These are phyloP conservation scores for Rhodotorula sp. DNA, from an alignment of 1,284 basidiomycete species.

Conservation along the genomic window DNA sequence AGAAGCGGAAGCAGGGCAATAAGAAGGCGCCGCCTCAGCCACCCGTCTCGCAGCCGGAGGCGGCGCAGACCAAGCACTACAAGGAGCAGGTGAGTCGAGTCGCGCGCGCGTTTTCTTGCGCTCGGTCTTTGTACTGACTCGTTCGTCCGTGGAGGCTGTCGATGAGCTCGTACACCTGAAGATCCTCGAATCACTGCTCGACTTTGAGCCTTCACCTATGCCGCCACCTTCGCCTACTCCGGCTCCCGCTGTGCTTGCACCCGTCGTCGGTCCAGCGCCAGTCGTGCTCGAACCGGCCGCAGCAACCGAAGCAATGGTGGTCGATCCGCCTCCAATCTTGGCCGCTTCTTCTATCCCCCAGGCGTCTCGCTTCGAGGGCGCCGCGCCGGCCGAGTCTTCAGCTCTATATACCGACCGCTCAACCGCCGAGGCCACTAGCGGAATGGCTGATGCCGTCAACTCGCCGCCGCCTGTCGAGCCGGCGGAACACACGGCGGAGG, in stretches of 20 bases:
- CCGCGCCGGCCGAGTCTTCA: neutral
- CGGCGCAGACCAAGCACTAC: slow-evolving; percentile 23
- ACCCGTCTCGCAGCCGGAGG: neutral
- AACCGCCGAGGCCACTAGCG: too few relatives aligned
- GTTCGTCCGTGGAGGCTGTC: slow-evolving; percentile 66
- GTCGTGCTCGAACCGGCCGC: neutral
- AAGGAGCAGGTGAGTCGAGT: slow-evolving; percentile 38
- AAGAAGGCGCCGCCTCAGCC: neutral
- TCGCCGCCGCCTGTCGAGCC: too few relatives aligned
- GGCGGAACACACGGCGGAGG: neutral
- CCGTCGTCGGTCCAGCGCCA: too few relatives aligned
- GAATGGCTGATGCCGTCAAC: too few relatives aligned
- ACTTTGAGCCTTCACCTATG: slow-evolving; percentile 53
- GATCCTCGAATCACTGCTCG: slow-evolving; percentile 74
- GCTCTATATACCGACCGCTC: too few relatives aligned
- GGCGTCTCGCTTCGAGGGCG: too few relatives aligned
- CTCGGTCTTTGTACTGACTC: neutral
- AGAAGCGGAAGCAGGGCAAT: slow-evolving; percentile 12
- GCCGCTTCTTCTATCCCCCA: neutral
- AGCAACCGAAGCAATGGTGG: neutral
- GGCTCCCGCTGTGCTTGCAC: neutral
- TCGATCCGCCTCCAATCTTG: too few relatives aligned
- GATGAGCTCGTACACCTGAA: slow-evolving; percentile 84
- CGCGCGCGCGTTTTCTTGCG: neutral
- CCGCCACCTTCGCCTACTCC: neutral